Percentiles rank a stretch among this genome's conserved stretches.
These are phyloP conservation scores for Fusarium multiceps DNA, from an alignment of 2,329 filamentous ascomycete genomes.

Conservation along the genomic window DNA sequence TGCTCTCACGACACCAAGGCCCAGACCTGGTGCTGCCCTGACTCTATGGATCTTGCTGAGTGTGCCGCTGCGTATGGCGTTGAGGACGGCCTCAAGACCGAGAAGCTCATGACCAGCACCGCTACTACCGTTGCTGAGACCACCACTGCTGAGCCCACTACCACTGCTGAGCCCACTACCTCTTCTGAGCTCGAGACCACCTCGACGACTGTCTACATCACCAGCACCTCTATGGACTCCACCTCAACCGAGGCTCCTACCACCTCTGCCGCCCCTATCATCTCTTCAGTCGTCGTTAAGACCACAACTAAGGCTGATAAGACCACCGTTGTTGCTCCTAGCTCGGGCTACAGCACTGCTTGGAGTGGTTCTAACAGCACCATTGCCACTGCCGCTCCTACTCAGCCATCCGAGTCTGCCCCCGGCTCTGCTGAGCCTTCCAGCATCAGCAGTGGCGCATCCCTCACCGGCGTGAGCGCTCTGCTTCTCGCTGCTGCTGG, in stretches of 20 bases:
- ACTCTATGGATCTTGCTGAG: constrained; percentile 62
- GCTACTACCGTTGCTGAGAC: constrained; percentile 29
- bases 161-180: constrained; percentile 34
- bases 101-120: constrained; percentile 47
- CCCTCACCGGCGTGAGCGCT: constrained; percentile 51
- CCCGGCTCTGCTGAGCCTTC: constrained; percentile 36
- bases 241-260: constrained; percentile 37
- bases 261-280: constrained; percentile 45
- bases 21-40: constrained; percentile 71
- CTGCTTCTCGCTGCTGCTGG: constrained; percentile 53
- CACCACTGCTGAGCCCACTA: constrained; percentile 22
- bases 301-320: constrained; percentile 41
- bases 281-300: constrained; percentile 30
- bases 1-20: constrained; percentile 65
- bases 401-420: constrained; percentile 41
- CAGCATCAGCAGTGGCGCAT: constrained; percentile 45
- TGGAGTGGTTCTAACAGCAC: constrained; percentile 51
- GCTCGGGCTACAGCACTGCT: constrained; percentile 45
- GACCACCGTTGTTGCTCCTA: constrained; percentile 46
- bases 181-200: constrained; percentile 43
- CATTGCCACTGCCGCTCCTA: constrained; percentile 42
- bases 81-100: constrained; percentile 57
- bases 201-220: constrained; percentile 44
- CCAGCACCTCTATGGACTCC: constrained; percentile 37
- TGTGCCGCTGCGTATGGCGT: constrained; percentile 67